Evolutionary conservation across 371 early-diverging fungal genomes (phyloP), one percentile per base, ranked within the genome.

Genomic region (Mucor indicus): DNA sequence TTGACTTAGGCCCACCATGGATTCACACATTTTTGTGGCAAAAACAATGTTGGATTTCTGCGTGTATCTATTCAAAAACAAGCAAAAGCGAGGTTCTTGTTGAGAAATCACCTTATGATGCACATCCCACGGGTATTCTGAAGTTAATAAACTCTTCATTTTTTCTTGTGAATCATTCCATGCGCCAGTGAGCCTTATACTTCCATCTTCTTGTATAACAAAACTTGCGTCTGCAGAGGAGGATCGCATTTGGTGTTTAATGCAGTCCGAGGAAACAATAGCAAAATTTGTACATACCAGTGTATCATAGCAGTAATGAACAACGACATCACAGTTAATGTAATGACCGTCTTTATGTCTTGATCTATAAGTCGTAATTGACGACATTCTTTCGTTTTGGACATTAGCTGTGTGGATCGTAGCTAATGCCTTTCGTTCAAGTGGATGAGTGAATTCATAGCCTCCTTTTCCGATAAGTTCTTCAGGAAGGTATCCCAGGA

Each of bases 401-500:
- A 77, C 67, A 46, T 66, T 69, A 17, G 65, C 63, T 11, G 51
- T 46, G 35, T 81, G 78, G 0, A 71, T 56, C 2, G 62, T 43
- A 21, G 56, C 50, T 12, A 75, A 37, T 17, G 70, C 48, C 2
- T 32, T 25, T n/a, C 62, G 36, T 42, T 81, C 78, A 30, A 68
- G 67, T 3, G 65, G 65, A 53, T 77, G 77, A n/a, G 73, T 63
- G 16, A 67, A 48, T 11, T 55, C 47, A 48, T 80, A 83, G 8
- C 69, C 72, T 3, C 62, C 55, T 20, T 44, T 47, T 4, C 80
- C 78, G 0, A 69, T 48, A 19, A 83, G 22, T 32, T 83, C 84
- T 15, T 75, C 60, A n/a, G 77, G 74, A 2, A 55, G 44, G 38
- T 60, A 81, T 1, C 84, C 84, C 3, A 79, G 55, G 11, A 75